Evolutionary conservation across 1,284 basidiomycete species (phyloP), one percentile per base, ranked within the genome.

Genomic region (Malassezia sympodialis): DNA sequence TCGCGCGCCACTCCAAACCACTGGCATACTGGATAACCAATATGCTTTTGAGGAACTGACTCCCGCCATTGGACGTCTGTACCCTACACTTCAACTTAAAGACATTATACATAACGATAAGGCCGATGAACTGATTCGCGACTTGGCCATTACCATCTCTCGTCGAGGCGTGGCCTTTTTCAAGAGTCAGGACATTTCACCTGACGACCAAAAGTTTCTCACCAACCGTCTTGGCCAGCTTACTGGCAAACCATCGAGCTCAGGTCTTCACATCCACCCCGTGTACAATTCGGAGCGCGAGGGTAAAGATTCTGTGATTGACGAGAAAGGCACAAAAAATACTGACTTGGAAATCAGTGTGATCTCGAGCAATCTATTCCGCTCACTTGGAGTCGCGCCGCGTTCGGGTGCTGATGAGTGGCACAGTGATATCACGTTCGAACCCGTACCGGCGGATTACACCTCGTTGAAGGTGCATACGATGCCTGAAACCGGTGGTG

Each of bases 91-190:
- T 6, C 79, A 80, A 61, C 69, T 79, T 10, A 67, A 69, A 3
- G 68, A 76, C 11, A 63, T 79, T 26, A 65, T 80, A 26, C 65
- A 74, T 14, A 76, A 76, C 2, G 53, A 66, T 6, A 77, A 79
- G 57, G 61, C 77, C 2, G 78, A 80, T 49, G 77, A 77, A 49
- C 69, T 80, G 41, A 67, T 80, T 47, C 69, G 69, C 24, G 79
- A 80, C 62, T 76, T 80, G 10, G 82, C 82, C 0, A 79, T 78
- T 4, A 78, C 82, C 47, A 59, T 61, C 53, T 82, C 83, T 2
- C 80, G 84, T 55, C 82, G 84, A 35, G 83, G 84, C 11, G 84
- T 86, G 43, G 83, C 84, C 26, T 85, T 86, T 76, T 84, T 87
- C 79, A 78, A 80, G 19, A 76, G 79, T 26, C 84, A 82, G 61